A percentile compares a stretch with the other conserved stretches of the same genome.
phyloP scores from a whole-genome alignment of 164 flowering plant species.

The Akebia trifoliata region DNA sequence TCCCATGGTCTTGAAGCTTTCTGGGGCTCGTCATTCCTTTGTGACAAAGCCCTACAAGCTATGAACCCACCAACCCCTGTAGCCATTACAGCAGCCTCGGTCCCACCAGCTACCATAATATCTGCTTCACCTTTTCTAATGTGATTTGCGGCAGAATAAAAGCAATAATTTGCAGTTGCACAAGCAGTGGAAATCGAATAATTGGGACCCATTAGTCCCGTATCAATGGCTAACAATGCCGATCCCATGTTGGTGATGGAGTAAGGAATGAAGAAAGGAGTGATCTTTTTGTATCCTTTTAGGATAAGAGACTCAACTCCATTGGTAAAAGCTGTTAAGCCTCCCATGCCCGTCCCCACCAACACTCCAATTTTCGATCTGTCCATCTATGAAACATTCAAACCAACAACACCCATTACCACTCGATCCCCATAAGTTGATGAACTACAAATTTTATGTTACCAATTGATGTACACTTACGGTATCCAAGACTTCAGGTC shows the following conservation, averaged over 20 bases:
- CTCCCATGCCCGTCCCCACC: slow-evolving; percentile 80
- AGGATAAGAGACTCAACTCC: slow-evolving; percentile 54
- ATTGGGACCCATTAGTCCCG: slow-evolving; percentile 73
- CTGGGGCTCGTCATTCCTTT: slow-evolving; percentile 48
- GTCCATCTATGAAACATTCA: slow-evolving; percentile 47
- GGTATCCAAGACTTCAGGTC: slow-evolving; percentile 41
- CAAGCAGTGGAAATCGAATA: slow-evolving; percentile 78
- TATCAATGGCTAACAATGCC: slow-evolving; percentile 67
- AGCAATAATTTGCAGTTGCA: slow-evolving; percentile 75
- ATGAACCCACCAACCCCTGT: slow-evolving; percentile 65
- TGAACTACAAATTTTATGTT: not conserved
- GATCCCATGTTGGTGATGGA: slow-evolving; percentile 75
- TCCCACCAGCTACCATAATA: slow-evolving; percentile 60
- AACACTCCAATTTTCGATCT: slow-evolving; percentile 46
- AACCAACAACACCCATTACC: not conserved
- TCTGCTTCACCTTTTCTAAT: slow-evolving; percentile 67
- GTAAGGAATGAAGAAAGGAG: slow-evolving; percentile 73
- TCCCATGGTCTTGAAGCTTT: slow-evolving; percentile 74
- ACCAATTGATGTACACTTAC: slow-evolving; percentile 22
- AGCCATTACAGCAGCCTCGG: slow-evolving; percentile 54
- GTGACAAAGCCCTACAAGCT: slow-evolving; percentile 75
- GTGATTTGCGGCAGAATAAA: slow-evolving; percentile 70
- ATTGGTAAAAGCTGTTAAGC: slow-evolving; percentile 45
- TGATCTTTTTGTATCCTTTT: slow-evolving; percentile 60
- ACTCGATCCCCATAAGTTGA: not conserved